These are phyloP conservation scores for Apiospora aurea DNA, from an alignment of 2,329 filamentous ascomycete genomes.

Conservation along the genomic window DNA sequence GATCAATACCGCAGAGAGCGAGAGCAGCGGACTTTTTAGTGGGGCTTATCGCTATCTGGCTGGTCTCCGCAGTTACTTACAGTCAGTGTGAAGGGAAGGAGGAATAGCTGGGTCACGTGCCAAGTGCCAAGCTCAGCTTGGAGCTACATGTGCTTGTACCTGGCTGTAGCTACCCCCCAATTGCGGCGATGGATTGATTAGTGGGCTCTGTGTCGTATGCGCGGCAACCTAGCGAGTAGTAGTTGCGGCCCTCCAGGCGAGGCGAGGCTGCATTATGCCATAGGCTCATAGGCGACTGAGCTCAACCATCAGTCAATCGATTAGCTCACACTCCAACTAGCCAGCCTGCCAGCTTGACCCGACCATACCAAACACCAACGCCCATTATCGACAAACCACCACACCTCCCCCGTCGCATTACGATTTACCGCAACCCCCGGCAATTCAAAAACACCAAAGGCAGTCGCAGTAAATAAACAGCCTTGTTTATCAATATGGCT, in stretches of 20 bases:
- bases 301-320: conserved; percentile 18
- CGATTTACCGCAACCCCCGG: neutral
- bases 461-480: neutral
- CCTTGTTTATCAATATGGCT: conserved; percentile 35
- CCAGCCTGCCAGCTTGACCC: conserved; percentile 11
- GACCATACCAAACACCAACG: conserved; percentile 13
- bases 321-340: conserved; percentile 22
- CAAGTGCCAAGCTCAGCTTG: neutral
- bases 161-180: neutral
- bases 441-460: neutral
- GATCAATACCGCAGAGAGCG: conserved; percentile 5
- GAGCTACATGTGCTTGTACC: neutral
- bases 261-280: conserved; percentile 16
- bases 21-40: conserved; percentile 28
- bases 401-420: conserved; percentile 4
- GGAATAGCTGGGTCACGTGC: conserved; percentile 1
- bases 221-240: conserved; percentile 25
- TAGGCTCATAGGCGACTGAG: neutral
- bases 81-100: neutral
- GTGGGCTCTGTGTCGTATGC: conserved; percentile 29
- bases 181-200: conserved; percentile 3
- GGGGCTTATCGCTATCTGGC: conserved; percentile 20
- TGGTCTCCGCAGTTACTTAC: neutral
- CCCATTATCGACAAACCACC: neutral
- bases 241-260: neutral